Evolutionary conservation across 2,329 filamentous ascomycete species (phyloP).

Genomic region (Clarireedia sp.): DNA sequence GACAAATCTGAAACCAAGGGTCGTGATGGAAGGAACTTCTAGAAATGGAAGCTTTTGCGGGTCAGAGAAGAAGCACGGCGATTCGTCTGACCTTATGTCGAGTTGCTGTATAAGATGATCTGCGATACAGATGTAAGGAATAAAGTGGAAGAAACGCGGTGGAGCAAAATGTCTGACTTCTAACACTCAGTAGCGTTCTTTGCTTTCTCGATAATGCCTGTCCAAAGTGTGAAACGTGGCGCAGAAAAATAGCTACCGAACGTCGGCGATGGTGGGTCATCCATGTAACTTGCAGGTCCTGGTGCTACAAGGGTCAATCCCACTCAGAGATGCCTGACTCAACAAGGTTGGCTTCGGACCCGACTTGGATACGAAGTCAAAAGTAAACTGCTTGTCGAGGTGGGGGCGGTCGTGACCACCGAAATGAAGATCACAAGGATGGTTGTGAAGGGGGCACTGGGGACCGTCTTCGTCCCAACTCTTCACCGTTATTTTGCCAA

Average conservation of each 20-base stretch:
- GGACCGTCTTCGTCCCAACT: not conserved
- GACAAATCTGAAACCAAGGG: not conserved
- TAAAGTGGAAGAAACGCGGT: not conserved
- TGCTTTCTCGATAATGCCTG: not conserved
- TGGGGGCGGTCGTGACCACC: too few species aligned
- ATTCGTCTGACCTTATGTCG: too few species aligned
- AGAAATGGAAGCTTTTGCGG: not conserved
- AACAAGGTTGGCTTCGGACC: not conserved
- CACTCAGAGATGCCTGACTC: not conserved
- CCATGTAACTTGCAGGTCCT: conserved; percentile 1
- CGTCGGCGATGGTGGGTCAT: conserved; percentile 5
- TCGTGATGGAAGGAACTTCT: not conserved
- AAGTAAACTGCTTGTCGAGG: too few species aligned
- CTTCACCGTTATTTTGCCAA: too few species aligned
- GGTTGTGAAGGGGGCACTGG: not conserved
- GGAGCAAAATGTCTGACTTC: not conserved
- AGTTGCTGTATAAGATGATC: not conserved
- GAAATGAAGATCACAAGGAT: not conserved
- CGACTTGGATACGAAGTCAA: too few species aligned
- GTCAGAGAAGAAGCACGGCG: not conserved
- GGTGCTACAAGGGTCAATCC: not conserved
- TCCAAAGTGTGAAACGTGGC: conserved; percentile 3
- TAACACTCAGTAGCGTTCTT: not conserved
- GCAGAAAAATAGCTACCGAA: not conserved
- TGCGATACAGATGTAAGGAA: not conserved